A percentile compares a stretch with the other conserved stretches of the same genome.
Evolutionary conservation across 192 early-diverging fungal genomes (phyloP).

Genomic region (Endogone sp.): DNA sequence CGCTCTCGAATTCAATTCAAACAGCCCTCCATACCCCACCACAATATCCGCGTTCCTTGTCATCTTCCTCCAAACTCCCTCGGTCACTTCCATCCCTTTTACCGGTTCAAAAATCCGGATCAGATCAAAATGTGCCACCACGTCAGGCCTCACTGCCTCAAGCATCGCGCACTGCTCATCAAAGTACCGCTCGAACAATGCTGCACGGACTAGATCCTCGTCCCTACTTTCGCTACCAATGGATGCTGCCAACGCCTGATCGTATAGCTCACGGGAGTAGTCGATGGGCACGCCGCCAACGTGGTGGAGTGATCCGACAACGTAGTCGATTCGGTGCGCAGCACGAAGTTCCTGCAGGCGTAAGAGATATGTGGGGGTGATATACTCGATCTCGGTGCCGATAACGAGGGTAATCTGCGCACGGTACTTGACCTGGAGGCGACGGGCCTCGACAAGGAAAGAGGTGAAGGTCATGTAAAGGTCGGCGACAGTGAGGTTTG

Average conservation of each 20-base stretch:
- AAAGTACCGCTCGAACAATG: slow-evolving; percentile 79
- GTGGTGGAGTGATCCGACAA: slow-evolving; percentile 95
- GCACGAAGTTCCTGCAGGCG: slow-evolving; percentile 47
- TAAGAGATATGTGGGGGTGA: slow-evolving; percentile 46
- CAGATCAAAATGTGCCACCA: slow-evolving; percentile 97
- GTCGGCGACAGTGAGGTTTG: neutral
- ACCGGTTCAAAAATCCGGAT: slow-evolving; percentile 67
- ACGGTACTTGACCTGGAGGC: slow-evolving; percentile 64
- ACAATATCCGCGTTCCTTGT: slow-evolving; percentile 83
- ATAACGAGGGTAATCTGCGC: slow-evolving; percentile 69
- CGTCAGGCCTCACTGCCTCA: slow-evolving; percentile 61
- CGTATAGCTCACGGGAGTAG: slow-evolving; percentile 63
- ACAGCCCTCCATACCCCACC: slow-evolving; percentile 75
- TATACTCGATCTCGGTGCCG: slow-evolving; percentile 89
- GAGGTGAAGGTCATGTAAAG: slow-evolving; percentile 55
- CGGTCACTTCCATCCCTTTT: slow-evolving; percentile 21
- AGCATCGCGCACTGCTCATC: slow-evolving; percentile 84
- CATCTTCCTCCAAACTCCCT: slow-evolving; percentile 43
- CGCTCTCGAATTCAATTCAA: slow-evolving; percentile 92
- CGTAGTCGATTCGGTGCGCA: slow-evolving; percentile 65
- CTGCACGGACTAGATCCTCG: slow-evolving; percentile 24
- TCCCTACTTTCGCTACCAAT: slow-evolving; percentile 4
- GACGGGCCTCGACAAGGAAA: slow-evolving; percentile 72
- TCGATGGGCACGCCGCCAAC: slow-evolving; percentile 78
- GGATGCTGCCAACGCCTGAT: slow-evolving; percentile 34